Percentiles rank a stretch among this genome's conserved stretches.
These are phyloP conservation scores for Penicillium ochrochloron DNA, from an alignment of 495 filamentous ascomycete genomes.

Conservation along the genomic window DNA sequence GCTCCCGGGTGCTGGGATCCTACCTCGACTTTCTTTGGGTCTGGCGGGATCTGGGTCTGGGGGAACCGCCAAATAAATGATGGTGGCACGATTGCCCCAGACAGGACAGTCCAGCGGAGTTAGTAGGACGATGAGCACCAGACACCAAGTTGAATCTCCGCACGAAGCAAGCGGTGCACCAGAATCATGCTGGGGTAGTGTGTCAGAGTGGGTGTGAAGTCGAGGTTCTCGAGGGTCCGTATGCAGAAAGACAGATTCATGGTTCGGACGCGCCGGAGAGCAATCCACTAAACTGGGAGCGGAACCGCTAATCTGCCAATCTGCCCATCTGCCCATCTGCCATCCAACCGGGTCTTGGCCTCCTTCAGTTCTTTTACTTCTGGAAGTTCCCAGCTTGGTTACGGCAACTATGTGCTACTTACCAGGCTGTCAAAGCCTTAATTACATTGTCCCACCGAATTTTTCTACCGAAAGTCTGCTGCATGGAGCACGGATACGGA, in stretches of 20 bases:
- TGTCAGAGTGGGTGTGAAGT: constrained; percentile 2
- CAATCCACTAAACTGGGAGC: constrained; percentile 21
- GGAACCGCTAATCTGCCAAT: constrained; percentile 23
- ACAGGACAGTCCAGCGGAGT: constrained; percentile 4
- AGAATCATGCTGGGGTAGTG: constrained; percentile 24
- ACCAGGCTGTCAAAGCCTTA: not conserved
- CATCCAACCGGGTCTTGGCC: constrained; percentile 1
- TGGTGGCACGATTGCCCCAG: constrained; percentile 7
- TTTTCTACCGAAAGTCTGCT: not conserved
- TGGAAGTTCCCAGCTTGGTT: not conserved
- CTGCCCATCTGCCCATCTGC: constrained; percentile 11
- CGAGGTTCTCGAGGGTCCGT: not conserved
- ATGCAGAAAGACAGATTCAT: constrained; percentile 30
- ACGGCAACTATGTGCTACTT: not conserved
- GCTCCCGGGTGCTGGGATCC: constrained; percentile 18
- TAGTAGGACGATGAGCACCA: constrained; percentile 10
- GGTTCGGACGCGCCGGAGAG: constrained; percentile 35
- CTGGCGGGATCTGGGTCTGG: not conserved
- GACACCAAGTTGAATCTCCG: constrained; percentile 10
- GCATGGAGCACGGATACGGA: not conserved
- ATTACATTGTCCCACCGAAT: not conserved
- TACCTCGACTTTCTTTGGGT: constrained; percentile 11
- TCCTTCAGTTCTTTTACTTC: not conserved
- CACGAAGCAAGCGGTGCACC: constrained; percentile 8
- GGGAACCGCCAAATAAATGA: not conserved